These are phyloP conservation scores for Willaertia magna DNA, from an alignment of 208 protist species.

Conservation along the genomic window DNA sequence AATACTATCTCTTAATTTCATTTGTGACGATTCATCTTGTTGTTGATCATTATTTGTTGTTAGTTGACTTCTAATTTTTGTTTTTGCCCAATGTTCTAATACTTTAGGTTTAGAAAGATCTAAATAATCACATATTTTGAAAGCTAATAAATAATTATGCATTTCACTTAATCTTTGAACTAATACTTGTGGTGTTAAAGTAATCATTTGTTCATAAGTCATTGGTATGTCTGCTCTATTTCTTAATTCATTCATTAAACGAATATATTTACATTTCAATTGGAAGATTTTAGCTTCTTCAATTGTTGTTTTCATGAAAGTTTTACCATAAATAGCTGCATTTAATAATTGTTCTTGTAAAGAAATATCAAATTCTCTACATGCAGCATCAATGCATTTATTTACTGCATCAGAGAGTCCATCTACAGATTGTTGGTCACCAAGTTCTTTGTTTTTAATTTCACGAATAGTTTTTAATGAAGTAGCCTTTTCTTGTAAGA, in stretches of 20 bases:
- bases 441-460: background rate
- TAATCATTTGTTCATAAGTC: constrained; percentile 56
- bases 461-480: background rate
- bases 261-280: constrained; percentile 47
- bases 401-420: background rate
- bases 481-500: background rate
- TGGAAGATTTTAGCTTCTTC: constrained; percentile 45
- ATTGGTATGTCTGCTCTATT: constrained; percentile 58
- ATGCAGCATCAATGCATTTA: constrained; percentile 8
- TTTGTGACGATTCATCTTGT: background rate
- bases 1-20: background rate
- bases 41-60: background rate
- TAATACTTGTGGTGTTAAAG: constrained; percentile 20
- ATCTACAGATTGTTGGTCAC: background rate
- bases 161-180: constrained; percentile 47
- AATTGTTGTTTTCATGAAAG: constrained; percentile 46
- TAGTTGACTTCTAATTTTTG: constrained; percentile 44
- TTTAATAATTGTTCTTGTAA: background rate
- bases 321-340: constrained; percentile 79
- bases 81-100: constrained; percentile 79
- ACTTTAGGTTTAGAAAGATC: constrained; percentile 47
- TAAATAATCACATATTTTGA: constrained; percentile 52
- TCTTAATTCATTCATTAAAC: constrained; percentile 65
- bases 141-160: constrained; percentile 64
- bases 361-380: background rate